Base-by-base conservation (phyloP, 2,329 filamentous ascomycete species). In the Geosmithia putterillii region DNA sequence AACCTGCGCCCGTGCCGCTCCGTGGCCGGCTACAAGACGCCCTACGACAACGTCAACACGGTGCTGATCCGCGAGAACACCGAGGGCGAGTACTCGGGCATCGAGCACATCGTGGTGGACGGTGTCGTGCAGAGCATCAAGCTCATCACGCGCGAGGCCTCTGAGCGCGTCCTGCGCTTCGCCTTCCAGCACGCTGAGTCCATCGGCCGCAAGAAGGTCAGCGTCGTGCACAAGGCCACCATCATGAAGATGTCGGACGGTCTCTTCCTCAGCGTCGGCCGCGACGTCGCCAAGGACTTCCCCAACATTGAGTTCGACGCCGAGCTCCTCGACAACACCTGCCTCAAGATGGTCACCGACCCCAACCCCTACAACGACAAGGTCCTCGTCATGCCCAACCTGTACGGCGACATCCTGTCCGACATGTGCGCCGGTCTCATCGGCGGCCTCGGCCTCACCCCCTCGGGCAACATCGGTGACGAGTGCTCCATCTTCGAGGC, bases 161-260 rank as follows among this genome's bases (percentile, higher is more conserved):
- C 81, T 52, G 92, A 98, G 80, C 84, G 92, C 56, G 92, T 98
- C 44, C 80, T 96, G 53, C 83, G 89, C 62, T 98, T 88, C 66
- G 92, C 94, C 57, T 98, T 98, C 81, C 90, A 98, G 73, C 88
- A 98, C 65, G 92, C 92, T 55, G 77, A 92, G 67, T 79, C 86
- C 56, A 84, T 95, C 60, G 88, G 89, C 69, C 86, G 86, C 74
- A 89, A 81, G 64, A 95, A 95, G 84, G 90, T 96, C 59, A 87
- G 89, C 60, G 90, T 88, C 47, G 89, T 96, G 51, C 92, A 98
- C 84, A 98, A 98, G 80, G 92, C 92, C 65, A 96, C 92, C 62
- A 98, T 98, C 73, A 98, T 98, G 92, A 98, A 98, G 81, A 94
- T 95, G 86, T 90, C 84, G 62, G 92, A 98, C 66, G 92, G 92